Percentiles rank a stretch among this genome's conserved stretches.
Evolutionary conservation across 371 early-diverging fungal species (phyloP).

Genomic region (Catenaria anguillulae): DNA sequence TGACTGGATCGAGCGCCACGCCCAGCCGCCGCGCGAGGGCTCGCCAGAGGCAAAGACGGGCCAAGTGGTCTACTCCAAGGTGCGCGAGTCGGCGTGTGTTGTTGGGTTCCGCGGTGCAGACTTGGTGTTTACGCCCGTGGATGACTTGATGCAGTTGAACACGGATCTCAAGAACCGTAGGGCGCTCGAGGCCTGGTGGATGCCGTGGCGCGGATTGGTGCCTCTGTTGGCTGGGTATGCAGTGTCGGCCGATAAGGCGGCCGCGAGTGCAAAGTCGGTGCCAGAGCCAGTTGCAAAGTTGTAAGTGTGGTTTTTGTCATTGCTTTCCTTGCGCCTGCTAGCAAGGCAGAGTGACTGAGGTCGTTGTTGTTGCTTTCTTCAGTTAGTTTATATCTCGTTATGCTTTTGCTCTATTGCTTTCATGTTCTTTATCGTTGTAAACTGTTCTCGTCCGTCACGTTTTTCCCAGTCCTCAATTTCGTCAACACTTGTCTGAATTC

Average conservation of each 20-base stretch:
- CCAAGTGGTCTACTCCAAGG: slow-evolving; percentile 37
- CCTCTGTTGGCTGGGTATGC: slow-evolving; percentile 20
- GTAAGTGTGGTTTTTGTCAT: too few relatives aligned
- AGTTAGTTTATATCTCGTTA: too few relatives aligned
- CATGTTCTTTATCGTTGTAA: too few relatives aligned
- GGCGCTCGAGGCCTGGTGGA: slow-evolving; percentile 65
- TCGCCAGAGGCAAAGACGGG: not conserved
- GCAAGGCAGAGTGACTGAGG: too few relatives aligned
- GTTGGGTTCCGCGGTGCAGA: slow-evolving; percentile 70
- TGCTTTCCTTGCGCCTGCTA: too few relatives aligned
- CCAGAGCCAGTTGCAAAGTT: too few relatives aligned
- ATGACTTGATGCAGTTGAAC: slow-evolving; percentile 33
- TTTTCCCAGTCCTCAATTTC: too few relatives aligned
- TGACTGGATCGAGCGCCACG: slow-evolving; percentile 33
- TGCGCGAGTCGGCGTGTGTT: slow-evolving; percentile 48
- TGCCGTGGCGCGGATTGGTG: slow-evolving; percentile 32
- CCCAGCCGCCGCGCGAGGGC: slow-evolving; percentile 4
- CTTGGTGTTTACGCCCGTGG: slow-evolving; percentile 55
- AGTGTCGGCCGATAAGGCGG: not conserved
- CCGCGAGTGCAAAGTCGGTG: too few relatives aligned
- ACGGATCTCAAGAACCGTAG: slow-evolving; percentile 70
- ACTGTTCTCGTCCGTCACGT: too few relatives aligned
- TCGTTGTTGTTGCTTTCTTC: too few relatives aligned
- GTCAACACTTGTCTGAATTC: too few relatives aligned
- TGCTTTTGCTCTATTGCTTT: too few relatives aligned